A percentile compares a stretch with the other conserved stretches of the same genome.
phyloP scores from a whole-genome alignment of 306 rosid species.

The Urtica urens region DNA sequence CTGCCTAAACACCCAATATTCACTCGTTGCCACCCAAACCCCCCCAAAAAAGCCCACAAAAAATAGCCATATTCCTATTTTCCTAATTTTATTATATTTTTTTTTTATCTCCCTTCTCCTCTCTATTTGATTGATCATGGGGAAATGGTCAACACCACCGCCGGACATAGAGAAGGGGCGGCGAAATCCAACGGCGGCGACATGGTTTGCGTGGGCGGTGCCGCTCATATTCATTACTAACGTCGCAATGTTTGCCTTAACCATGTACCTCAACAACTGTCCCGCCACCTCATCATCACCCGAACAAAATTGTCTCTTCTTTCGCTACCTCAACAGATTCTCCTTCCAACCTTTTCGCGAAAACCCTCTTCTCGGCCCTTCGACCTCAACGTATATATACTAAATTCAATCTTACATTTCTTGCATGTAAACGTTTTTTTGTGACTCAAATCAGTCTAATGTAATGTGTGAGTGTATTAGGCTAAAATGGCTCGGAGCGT shows the following conservation, averaged over 20 bases:
- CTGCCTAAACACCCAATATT: conserved; percentile 18
- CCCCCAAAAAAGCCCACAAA: no score
- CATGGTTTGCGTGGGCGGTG: conserved; percentile 60
- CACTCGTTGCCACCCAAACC: conserved; percentile 22
- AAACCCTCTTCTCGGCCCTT: conserved; percentile 77
- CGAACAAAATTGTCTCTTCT: conserved; percentile 27
- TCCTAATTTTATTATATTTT: conserved; percentile 4
- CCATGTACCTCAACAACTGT: conserved; percentile 61
- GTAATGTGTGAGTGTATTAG: no score
- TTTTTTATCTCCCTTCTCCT: conserved; percentile 12
- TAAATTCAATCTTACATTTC: not conserved
- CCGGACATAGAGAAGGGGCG: conserved; percentile 47
- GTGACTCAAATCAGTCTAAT: no score
- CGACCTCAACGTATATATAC: conserved; percentile 34
- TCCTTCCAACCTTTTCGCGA: conserved; percentile 62
- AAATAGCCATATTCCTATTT: conserved; percentile 18
- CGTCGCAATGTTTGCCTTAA: conserved; percentile 34
- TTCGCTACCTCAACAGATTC: conserved; percentile 32
- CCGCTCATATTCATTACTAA: conserved; percentile 46
- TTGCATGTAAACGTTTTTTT: not conserved
- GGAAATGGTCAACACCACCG: conserved; percentile 34
- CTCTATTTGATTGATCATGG: no score
- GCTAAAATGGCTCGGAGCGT: conserved; percentile 50
- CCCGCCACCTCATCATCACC: conserved; percentile 32
- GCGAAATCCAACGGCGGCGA: conserved; percentile 22